Conservation (phyloP, 1,139 yeast genomes). For the Kodamaea arcana region DNA sequence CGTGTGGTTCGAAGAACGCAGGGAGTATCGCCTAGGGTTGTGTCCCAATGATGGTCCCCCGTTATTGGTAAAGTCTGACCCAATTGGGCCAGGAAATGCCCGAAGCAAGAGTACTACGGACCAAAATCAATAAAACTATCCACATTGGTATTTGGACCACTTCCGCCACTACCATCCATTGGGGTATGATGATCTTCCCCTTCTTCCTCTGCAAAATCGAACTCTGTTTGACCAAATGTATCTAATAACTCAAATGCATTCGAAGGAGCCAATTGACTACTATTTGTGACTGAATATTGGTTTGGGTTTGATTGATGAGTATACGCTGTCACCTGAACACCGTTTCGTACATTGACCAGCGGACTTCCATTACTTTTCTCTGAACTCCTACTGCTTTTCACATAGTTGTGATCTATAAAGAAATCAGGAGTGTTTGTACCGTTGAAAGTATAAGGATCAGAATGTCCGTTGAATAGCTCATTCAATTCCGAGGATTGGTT, state of each 20-base stretch:
- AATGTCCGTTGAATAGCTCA: constrained; percentile 13
- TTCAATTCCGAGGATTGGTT: constrained; percentile 7
- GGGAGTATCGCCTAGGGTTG: no score
- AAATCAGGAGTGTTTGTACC: constrained; percentile 31
- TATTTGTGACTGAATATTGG: constrained; percentile 4
- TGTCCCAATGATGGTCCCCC: no score
- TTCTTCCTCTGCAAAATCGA: constrained; percentile 7
- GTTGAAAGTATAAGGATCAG: constrained; percentile 12
- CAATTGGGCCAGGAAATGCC: no score
- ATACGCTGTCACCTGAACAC: constrained; percentile 4
- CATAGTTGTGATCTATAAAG: constrained; percentile 11
- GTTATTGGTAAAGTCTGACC: no score
- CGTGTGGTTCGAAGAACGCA: no score
- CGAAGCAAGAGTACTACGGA: no score
- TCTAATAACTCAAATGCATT: constrained; percentile 8
- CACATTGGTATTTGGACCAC: constrained; percentile 11
- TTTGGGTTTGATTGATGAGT: constrained; percentile 6
- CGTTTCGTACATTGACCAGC: constrained; percentile 1
- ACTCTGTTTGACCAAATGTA: constrained; percentile 4
- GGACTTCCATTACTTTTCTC: constrained; percentile 5
- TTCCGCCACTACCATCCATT: no score
- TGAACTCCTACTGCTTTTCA: constrained; percentile 1
- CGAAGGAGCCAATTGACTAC: constrained; percentile 2
- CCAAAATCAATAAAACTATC: constrained; percentile 16
- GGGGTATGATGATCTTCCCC: no score